Base-by-base conservation (phyloP, 148 eudicot species). In the Limonium bicolor region DNA sequence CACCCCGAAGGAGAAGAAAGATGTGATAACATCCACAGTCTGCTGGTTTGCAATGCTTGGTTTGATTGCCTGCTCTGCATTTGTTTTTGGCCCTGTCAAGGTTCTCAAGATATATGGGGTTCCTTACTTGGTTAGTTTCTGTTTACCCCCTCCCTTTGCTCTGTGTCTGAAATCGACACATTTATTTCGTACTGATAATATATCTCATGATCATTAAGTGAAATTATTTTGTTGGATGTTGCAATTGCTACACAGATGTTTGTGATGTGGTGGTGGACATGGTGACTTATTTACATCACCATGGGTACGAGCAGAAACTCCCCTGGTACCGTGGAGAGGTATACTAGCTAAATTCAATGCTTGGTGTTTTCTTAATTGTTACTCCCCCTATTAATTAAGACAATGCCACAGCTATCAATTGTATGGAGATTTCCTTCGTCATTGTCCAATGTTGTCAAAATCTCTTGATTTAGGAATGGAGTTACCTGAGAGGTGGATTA, bases 241-340 rank as follows among this genome's bases (percentile, higher is more conserved):
- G 7, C 48, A 13, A 6, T 4, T 1, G 7, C 24, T 43, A 13
- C 53, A 36, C 69, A 80, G 92, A 62, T 66, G 7, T 76, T 76
- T 56, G 80, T 80, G 5, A 70, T 73, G 84, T 80, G 92, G 92
- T 66, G n/a, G n/a, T 80, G 65, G 92, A 80, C 54, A 43, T 80
- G 51, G 92, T 80, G 29, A 80, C 92, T 48, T 80, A 80, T 69
- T 63, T 80, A 63, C 92, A 80, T 58, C 92, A 80, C 66, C 92
- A 80, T 55, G 92, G 92, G 7, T 80, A 76, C 41, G 84, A 80
- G 1, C 80, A 76, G 7, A 80, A 80, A 50, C 84, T 80, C 29
- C 92, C 92, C 48, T 80, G 92, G 92, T 80, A 81, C 62, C 78
- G 92, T 7, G 85, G 92, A 30, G 55, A 77, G 92, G 92, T 81